Percentiles rank a stretch among this genome's conserved stretches.
These are phyloP conservation scores for Melanomma pulvis-pyrius DNA, from an alignment of 495 filamentous ascomycete species.

Conservation along the genomic window DNA sequence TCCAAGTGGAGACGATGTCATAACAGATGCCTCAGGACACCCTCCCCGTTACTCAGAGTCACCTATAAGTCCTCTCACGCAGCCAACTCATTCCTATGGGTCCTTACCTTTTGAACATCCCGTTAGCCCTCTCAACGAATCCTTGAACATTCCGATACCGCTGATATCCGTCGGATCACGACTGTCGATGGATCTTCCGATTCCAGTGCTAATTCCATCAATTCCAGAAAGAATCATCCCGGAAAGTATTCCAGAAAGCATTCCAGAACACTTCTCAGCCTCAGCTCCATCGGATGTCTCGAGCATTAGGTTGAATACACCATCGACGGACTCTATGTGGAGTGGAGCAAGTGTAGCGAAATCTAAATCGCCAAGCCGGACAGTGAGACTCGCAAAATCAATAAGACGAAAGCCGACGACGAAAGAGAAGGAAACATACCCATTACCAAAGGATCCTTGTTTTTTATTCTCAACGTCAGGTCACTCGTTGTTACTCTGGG, in stretches of 20 bases:
- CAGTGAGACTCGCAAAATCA: slow-evolving; percentile 25
- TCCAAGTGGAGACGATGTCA: slow-evolving; percentile 4
- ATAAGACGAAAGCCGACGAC: slow-evolving; percentile 20
- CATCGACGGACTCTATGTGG: slow-evolving; percentile 22
- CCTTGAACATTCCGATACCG: slow-evolving; percentile 30
- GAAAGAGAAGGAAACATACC: slow-evolving; percentile 22
- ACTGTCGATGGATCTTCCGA: slow-evolving; percentile 9
- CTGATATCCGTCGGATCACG: not conserved
- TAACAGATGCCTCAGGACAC: not conserved
- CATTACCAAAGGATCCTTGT: slow-evolving; percentile 27
- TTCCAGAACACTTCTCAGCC: slow-evolving; percentile 1
- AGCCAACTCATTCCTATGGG: slow-evolving; percentile 4
- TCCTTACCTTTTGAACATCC: slow-evolving; percentile 20
- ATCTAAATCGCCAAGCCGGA: slow-evolving; percentile 22
- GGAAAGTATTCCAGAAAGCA: slow-evolving; percentile 8
- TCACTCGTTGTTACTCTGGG: slow-evolving; percentile 32
- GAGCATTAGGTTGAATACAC: slow-evolving; percentile 20
- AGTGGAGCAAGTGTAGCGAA: slow-evolving; percentile 25
- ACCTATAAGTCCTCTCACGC: slow-evolving; percentile 20
- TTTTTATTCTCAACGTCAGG: slow-evolving; percentile 34
- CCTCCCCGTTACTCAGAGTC: slow-evolving; percentile 25
- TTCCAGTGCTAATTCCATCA: slow-evolving; percentile 1
- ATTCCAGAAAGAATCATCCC: slow-evolving; percentile 27
- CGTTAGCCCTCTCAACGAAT: slow-evolving; percentile 33
- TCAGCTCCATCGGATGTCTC: slow-evolving; percentile 19